These are phyloP conservation scores for Neofusicoccum laricinum DNA, from an alignment of 2,329 filamentous ascomycete species.

Conservation along the genomic window DNA sequence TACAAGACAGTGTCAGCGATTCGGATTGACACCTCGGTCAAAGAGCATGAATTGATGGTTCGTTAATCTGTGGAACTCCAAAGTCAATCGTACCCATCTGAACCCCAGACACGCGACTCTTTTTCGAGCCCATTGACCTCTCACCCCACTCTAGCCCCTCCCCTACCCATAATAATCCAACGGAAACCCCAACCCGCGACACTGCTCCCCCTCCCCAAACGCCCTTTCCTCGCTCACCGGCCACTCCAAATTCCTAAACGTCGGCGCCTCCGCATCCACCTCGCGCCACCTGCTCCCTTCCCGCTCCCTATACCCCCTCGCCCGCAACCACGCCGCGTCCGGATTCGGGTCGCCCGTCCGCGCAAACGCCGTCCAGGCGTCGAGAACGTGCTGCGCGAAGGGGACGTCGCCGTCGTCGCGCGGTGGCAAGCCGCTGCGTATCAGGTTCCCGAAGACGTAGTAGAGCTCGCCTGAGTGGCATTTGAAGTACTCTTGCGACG, in stretches of 20 bases:
- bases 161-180: constrained; percentile 24
- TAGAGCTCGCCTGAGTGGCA: constrained; percentile 33
- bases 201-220: constrained; percentile 28
- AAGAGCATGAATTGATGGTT: too few species aligned
- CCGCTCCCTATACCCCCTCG: constrained; percentile 29
- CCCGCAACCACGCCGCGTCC: constrained; percentile 21
- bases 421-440: constrained; percentile 31
- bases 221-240: constrained; percentile 18
- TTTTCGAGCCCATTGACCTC: not conserved
- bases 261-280: constrained; percentile 17
- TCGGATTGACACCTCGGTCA: too few species aligned
- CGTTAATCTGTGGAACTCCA: too few species aligned
- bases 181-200: constrained; percentile 24
- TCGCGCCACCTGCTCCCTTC: constrained; percentile 21
- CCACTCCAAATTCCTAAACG: constrained; percentile 28
- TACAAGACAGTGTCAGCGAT: too few species aligned
- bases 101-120: too few species aligned
- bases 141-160: not conserved
- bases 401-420: constrained; percentile 31
- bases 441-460: constrained; percentile 31
- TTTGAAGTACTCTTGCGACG: constrained; percentile 23
- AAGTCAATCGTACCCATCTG: too few species aligned
- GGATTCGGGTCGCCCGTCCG: constrained; percentile 28
- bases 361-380: constrained; percentile 33
- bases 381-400: constrained; percentile 31